Percentiles rank a stretch among this genome's conserved stretches.
Conservation (phyloP, 148 eudicot genomes). For the Drosera capensis region DNA sequence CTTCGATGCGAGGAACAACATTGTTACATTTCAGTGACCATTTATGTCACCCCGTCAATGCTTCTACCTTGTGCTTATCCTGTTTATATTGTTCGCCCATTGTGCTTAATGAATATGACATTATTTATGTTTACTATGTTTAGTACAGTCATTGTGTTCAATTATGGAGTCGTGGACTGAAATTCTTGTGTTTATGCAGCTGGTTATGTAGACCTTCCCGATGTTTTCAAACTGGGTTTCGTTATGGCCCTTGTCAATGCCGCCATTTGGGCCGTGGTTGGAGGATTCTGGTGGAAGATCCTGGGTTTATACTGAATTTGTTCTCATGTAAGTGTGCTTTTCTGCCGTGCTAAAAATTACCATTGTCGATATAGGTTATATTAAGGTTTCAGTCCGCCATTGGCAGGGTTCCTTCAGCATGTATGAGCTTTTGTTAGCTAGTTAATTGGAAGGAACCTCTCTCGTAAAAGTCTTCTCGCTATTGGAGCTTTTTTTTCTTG, state of each 20-base stretch:
- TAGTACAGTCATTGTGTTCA: neutral
- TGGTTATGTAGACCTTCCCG: constrained; percentile 87
- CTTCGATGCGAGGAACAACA: too few species aligned
- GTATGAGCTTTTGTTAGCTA: too few species aligned
- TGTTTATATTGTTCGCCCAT: too few species aligned
- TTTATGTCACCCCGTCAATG: neutral
- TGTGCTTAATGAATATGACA: too few species aligned
- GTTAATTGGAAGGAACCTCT: too few species aligned
- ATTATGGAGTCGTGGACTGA: neutral
- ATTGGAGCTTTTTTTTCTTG: too few species aligned
- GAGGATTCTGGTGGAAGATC: constrained; percentile 87
- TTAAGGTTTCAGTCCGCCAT: too few species aligned
- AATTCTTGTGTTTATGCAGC: constrained; percentile 29
- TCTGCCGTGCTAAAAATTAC: constrained; percentile 6
- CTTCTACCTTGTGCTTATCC: neutral
- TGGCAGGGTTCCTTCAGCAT: too few species aligned
- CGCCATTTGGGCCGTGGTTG: constrained; percentile 55
- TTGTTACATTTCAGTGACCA: too few species aligned
- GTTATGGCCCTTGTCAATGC: constrained; percentile 57
- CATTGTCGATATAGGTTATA: constrained; percentile 2
- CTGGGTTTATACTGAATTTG: constrained; percentile 62
- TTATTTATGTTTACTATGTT: neutral
- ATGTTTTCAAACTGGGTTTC: constrained; percentile 67
- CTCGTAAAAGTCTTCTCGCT: too few species aligned
- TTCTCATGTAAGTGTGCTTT: neutral